Evolutionary conservation across 495 filamentous ascomycete genomes (phyloP), one percentile per base, ranked within the genome.

Genomic region (Neurospora tetraspora): DNA sequence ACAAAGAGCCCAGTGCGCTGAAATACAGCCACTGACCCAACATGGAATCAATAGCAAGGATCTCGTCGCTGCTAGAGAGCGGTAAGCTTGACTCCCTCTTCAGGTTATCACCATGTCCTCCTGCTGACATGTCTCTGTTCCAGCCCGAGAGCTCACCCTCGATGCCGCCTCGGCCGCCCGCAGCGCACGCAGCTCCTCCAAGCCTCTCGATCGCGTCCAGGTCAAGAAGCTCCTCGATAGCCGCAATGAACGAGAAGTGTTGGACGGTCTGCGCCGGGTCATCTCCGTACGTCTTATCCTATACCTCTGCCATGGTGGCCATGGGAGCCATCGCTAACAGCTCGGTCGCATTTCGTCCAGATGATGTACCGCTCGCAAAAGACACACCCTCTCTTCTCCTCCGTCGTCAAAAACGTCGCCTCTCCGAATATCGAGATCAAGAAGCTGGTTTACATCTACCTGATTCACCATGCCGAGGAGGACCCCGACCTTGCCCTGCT

Each of bases 391-490:
- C 95, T 93, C 84, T 98, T 99, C 81, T 94, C 96, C 12, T 91
- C 93, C 31, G 91, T 98, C 71, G 93, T 99, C 78, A 99, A 99
- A 84, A 98, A 98, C 76, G 93, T 97, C 34, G 94, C 95, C 34
- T 96, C 91, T 40, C 89, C 94, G 37, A 94, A 91, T 76, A 86
- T 97, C 78, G 94, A 97, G 80, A 93, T 98, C 77, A 96, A 97
- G 82, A 98, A 98, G 79, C 88, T 99, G 68, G 96, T 99, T 72
- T 98, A 98, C 85, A 97, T 97, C 79, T 98, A 97, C 81, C 89
- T 99, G 72, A 90, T 98, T 73, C 92, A 94, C 78, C 93, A 98
- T 88, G 95, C 96, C 77, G 96, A 98, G 79, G 88, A 91, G 53
- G 95, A 97, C 75, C 96, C 95, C 42, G 96, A 99, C 80, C 91